These are phyloP conservation scores for Oryza punctata DNA, from an alignment of 176 grass and related monocot species.

Conservation along the genomic window DNA sequence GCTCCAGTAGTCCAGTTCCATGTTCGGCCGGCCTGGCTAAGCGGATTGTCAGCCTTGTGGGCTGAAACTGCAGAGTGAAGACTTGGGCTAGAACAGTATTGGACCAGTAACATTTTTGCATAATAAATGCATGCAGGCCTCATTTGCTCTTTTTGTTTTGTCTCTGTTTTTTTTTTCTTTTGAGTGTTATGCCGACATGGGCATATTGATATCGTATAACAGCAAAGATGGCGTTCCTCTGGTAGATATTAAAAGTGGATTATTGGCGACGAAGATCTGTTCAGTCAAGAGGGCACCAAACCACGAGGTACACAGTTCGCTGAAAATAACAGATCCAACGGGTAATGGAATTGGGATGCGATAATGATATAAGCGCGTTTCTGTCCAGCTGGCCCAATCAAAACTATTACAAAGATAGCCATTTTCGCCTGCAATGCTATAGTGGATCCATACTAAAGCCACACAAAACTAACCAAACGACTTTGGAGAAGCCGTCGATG, in stretches of 20 bases:
- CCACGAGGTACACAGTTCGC: slow-evolving; percentile 22
- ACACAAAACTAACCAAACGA: neutral
- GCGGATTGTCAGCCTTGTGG: neutral
- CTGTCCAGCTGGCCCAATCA: neutral
- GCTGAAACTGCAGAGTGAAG: neutral
- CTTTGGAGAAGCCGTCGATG: neutral
- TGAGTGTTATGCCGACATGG: neutral
- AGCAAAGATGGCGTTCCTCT: neutral
- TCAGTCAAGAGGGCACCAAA: neutral
- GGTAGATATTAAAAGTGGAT: neutral
- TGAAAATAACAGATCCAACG: neutral
- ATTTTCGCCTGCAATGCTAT: neutral
- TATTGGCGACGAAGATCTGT: slow-evolving; percentile 1
- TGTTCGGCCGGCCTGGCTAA: too few relatives aligned
- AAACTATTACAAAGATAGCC: neutral
- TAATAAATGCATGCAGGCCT: neutral
- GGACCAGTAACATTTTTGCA: neutral
- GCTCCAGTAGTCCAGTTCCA: neutral
- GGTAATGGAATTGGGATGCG: neutral
- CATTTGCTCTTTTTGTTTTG: neutral
- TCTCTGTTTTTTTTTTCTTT: neutral
- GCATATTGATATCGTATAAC: neutral
- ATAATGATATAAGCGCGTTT: neutral
- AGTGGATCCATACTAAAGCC: neutral
- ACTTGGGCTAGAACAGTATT: neutral